Evolutionary conservation across 1,139 yeast species (phyloP).

Genomic region (Yamadazyma epiphylla): DNA sequence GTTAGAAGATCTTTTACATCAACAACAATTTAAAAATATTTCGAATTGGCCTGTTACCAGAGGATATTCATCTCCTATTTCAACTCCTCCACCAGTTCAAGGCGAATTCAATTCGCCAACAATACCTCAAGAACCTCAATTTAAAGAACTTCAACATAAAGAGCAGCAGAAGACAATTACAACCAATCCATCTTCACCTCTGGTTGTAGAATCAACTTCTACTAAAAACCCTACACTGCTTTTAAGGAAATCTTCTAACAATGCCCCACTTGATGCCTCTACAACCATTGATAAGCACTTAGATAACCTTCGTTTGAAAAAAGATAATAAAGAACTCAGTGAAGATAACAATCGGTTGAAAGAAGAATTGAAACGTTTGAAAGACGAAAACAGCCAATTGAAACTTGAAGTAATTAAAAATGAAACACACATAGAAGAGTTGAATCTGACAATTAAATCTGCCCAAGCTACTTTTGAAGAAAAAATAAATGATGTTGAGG

Average conservation of each 20-base stretch:
- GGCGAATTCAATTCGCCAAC: slow-evolving; percentile 1
- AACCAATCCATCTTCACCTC: slow-evolving; percentile 2
- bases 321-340: slow-evolving; percentile 22
- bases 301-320: slow-evolving; percentile 37
- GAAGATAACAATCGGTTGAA: slow-evolving; percentile 10
- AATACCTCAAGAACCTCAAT: slow-evolving; percentile 1
- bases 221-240: slow-evolving; percentile 12
- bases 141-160: background rate
- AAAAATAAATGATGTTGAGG: slow-evolving; percentile 5
- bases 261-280: slow-evolving; percentile 28
- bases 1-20: slow-evolving; percentile 64
- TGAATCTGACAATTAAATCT: no score
- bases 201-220: slow-evolving; percentile 1
- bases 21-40: slow-evolving; percentile 56
- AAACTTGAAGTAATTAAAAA: slow-evolving; percentile 2
- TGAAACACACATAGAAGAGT: slow-evolving; percentile 1
- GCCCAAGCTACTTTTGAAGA: slow-evolving; percentile 2
- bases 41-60: slow-evolving; percentile 52
- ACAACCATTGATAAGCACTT: slow-evolving; percentile 41
- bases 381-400: background rate
- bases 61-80: slow-evolving; percentile 6
- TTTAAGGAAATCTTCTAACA: slow-evolving; percentile 8
- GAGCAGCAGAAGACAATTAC: background rate
- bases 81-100: slow-evolving; percentile 4
- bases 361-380: slow-evolving; percentile 5